A percentile compares a stretch with the other conserved stretches of the same genome.
Evolutionary conservation across 1,139 yeast genomes (phyloP).

Genomic region (Nakaseomyces glabratus): DNA sequence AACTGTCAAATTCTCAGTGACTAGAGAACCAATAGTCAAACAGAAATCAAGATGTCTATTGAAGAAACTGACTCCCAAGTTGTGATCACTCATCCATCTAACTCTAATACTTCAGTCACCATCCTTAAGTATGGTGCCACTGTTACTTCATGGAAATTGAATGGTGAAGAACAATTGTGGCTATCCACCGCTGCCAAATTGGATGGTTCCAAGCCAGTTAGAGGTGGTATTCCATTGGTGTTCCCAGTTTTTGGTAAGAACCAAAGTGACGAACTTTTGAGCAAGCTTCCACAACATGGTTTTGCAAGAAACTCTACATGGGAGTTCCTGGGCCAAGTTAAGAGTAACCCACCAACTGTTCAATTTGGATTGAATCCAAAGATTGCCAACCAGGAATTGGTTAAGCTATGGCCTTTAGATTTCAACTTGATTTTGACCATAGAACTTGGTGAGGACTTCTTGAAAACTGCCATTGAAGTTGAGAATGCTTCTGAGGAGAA

Average conservation of each 20-base stretch:
- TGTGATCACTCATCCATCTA: conserved; percentile 46
- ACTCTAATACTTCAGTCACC: conserved; percentile 47
- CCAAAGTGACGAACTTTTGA: conserved; percentile 31
- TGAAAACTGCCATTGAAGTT: conserved; percentile 65
- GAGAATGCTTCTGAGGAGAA: conserved; percentile 51
- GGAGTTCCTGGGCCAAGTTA: conserved; percentile 86
- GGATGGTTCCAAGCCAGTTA: conserved; percentile 86
- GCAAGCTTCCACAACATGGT: conserved; percentile 82
- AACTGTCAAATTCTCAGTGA: no score
- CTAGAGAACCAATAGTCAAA: no score
- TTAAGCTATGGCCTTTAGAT: conserved; percentile 56
- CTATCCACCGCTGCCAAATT: conserved; percentile 64
- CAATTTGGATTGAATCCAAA: conserved; percentile 90
- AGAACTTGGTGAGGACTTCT: conserved; percentile 42
- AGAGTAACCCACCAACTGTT: conserved; percentile 52
- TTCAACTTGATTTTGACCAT: conserved; percentile 72
- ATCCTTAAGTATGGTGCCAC: conserved; percentile 86
- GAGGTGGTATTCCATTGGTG: conserved; percentile 95
- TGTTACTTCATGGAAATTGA: conserved; percentile 67
- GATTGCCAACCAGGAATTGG: conserved; percentile 48
- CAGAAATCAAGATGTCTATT: conserved; percentile 38
- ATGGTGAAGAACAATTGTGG: conserved; percentile 68
- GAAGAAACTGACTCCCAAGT: conserved; percentile 61
- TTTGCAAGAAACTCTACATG: conserved; percentile 82
- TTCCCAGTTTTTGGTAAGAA: conserved; percentile 92